Percentiles rank a stretch among this genome's conserved stretches.
Evolutionary conservation across 257 asterid species (phyloP).

Genomic region (Cruciata laevipes): DNA sequence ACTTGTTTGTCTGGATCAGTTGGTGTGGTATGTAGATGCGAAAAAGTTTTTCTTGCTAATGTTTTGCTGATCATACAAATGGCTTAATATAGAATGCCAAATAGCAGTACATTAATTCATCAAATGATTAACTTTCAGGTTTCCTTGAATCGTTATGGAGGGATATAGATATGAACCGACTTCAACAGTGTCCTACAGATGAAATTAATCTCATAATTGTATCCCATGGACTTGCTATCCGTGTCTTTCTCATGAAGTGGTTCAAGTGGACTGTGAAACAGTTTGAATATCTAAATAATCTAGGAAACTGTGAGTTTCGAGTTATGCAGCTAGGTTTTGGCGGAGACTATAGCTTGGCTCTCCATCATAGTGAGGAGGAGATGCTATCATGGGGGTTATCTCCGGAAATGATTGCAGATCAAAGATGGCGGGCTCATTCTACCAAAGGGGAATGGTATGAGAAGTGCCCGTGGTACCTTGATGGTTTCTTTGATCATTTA

Average conservation of each 20-base stretch:
- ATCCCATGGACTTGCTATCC: constrained; percentile 38
- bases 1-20: background rate
- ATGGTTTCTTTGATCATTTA: constrained; percentile 28
- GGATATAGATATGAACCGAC: constrained; percentile 43
- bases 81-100: background rate
- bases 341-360: constrained; percentile 40
- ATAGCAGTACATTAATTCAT: background rate
- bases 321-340: constrained; percentile 38
- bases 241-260: constrained; percentile 41
- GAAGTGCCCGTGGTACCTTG: constrained; percentile 29
- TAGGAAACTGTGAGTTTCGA: constrained; percentile 33
- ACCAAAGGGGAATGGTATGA: constrained; percentile 29
- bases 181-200: constrained; percentile 16
- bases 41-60: background rate
- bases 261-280: constrained; percentile 46
- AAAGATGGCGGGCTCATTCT: constrained; percentile 34
- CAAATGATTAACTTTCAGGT: constrained; percentile 22
- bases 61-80: background rate
- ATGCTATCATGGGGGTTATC: constrained; percentile 38
- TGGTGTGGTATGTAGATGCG: background rate
- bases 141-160: constrained; percentile 44
- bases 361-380: constrained; percentile 37
- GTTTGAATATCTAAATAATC: constrained; percentile 30
- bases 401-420: constrained; percentile 36
- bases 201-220: constrained; percentile 33